phyloP scores from a whole-genome alignment of 176 grass and related monocot genomes.

The Aegilops tauschii region DNA sequence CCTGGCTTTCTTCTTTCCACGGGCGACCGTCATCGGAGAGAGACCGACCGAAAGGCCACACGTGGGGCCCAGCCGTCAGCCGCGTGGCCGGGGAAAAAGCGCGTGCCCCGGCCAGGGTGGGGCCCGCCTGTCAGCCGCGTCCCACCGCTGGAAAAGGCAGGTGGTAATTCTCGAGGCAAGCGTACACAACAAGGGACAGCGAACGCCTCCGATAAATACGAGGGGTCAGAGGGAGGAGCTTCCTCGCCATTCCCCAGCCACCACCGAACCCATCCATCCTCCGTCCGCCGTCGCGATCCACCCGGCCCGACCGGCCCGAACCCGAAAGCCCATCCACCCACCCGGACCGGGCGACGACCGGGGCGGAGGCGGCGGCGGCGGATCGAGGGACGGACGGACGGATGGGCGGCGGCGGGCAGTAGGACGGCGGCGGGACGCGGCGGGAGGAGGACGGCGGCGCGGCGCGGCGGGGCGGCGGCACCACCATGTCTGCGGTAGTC shows the following conservation, averaged over 20 bases:
- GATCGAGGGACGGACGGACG: background rate
- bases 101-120: too few species aligned
- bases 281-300: background rate
- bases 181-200: too few species aligned
- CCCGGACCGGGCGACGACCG: too few species aligned
- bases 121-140: background rate
- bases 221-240: too few species aligned
- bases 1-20: too few species aligned
- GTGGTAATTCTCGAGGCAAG: background rate
- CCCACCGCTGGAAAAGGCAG: background rate
- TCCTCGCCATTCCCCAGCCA: background rate
- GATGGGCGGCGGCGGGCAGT: conserved; percentile 34
- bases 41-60: too few species aligned
- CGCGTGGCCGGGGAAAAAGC: background rate
- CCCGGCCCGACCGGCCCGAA: background rate
- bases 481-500: conserved; percentile 98
- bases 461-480: conserved; percentile 28
- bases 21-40: too few species aligned
- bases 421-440: conserved; percentile 39
- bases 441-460: background rate
- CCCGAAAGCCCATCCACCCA: background rate
- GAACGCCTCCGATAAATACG: background rate
- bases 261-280: too few species aligned
- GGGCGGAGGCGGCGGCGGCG: background rate
- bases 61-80: too few species aligned